Evolutionary conservation across 345 rosid species (phyloP), one percentile per base, ranked within the genome.

Genomic region (Kandelia obovata): DNA sequence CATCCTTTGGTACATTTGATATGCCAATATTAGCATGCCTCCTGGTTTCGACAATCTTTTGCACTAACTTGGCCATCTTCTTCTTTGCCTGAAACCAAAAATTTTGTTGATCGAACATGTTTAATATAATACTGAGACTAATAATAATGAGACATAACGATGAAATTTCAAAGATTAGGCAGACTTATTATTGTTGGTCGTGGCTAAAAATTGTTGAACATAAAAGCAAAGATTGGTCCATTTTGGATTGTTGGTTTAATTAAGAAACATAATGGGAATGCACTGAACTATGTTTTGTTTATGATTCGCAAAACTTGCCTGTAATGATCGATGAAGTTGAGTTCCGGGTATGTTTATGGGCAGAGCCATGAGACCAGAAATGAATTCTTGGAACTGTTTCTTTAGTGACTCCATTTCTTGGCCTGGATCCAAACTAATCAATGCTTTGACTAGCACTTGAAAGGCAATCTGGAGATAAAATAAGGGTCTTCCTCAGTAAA

Each of bases 351-450:
- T 31, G 63, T 90, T 90, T 27, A 95, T 9, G 26, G 99, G 99
- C 5, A 95, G 71, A 71, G 98, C 89, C 94, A 95, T 92, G 64
- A 95, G 97, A 30, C 99, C 99, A 17, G 79, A 74, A 68, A 90
- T 90, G 65, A 96, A 96, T 69, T 84, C 76, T 72, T 90, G 94
- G 71, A 92, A 96, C 57, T 88, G 89, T 83, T 82, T 74, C 77
- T 87, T 90, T 8, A 96, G 79, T 20, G 73, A 73, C 43, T 86
- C 88, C 83, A 95, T 86, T 66, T 92, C 96, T 53, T 78, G 75
- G 47, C 95, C 94, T 58, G 91, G 86, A 74, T 96, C 96, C 85
- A 92, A 77, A 73, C 91, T 92, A 73, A 96, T 89, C 91, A 96
- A 80, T 57, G 90, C 92, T 72, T 90, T 92, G 65, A 88, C 97